These are phyloP conservation scores for Cicer bijugum DNA, from an alignment of 306 rosid species.

Conservation along the genomic window DNA sequence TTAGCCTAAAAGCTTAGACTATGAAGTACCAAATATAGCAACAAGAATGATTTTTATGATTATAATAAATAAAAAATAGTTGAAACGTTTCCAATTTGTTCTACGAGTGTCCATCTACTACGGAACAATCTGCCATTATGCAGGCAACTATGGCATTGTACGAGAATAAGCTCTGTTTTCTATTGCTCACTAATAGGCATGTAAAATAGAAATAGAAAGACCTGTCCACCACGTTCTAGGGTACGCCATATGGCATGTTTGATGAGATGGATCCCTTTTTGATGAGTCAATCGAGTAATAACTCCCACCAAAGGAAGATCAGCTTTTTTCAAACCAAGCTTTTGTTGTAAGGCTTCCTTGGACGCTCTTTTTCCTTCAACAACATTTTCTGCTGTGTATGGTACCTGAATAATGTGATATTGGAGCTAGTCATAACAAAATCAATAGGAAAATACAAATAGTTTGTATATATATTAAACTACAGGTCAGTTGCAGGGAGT, in stretches of 20 bases:
- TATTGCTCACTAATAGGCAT: slow-evolving; percentile 4
- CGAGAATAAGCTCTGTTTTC: background rate
- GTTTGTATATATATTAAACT: slow-evolving; percentile 16
- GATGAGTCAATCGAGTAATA: slow-evolving; percentile 87
- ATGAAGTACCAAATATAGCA: slow-evolving; percentile 1
- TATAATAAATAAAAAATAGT: background rate
- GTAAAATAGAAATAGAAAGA: slow-evolving; percentile 42
- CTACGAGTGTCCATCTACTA: slow-evolving; percentile 16
- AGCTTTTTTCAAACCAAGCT: slow-evolving; percentile 68
- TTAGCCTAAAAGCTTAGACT: slow-evolving; percentile 22
- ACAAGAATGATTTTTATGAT: slow-evolving; percentile 26
- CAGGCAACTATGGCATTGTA: slow-evolving; percentile 7
- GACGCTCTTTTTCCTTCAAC: slow-evolving; percentile 94
- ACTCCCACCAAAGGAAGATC: slow-evolving; percentile 90
- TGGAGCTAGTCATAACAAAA: slow-evolving; percentile 42
- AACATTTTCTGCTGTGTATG: slow-evolving; percentile 90
- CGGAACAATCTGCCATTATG: slow-evolving; percentile 16
- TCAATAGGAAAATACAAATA: slow-evolving; percentile 33
- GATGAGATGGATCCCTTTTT: slow-evolving; percentile 98
- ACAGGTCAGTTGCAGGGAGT: background rate
- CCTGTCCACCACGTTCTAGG: slow-evolving; percentile 93
- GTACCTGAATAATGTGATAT: slow-evolving; percentile 58
- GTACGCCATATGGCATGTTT: slow-evolving; percentile 81
- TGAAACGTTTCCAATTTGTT: background rate
- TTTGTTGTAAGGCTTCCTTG: slow-evolving; percentile 85